Conservation (phyloP, 1,284 basidiomycete genomes). For the Chalciporus sp. region DNA sequence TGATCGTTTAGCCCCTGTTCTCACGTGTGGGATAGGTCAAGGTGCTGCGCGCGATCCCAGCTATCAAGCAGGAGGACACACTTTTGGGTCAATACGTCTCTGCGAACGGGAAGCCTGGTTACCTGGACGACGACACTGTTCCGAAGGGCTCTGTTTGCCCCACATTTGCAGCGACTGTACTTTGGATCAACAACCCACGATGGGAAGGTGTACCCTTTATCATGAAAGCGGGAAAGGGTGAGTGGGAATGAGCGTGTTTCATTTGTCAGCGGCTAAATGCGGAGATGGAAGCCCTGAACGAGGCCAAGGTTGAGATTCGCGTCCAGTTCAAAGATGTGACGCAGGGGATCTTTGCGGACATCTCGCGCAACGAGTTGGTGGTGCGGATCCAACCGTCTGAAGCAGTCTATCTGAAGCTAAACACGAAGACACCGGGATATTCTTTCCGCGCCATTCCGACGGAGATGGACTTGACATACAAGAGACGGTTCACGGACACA, state of each 20-base stretch:
- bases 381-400: constrained; percentile 95
- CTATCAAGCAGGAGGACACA: constrained; percentile 76
- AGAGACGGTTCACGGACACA: constrained; percentile 85
- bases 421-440: constrained; percentile 90
- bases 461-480: constrained; percentile 97
- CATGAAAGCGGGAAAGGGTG: constrained; percentile 95
- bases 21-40: constrained; percentile 70
- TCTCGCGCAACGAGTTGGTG: constrained; percentile 93
- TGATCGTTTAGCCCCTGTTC: constrained; percentile 16
- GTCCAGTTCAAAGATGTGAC: constrained; percentile 97
- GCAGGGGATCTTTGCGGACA: constrained; percentile 93
- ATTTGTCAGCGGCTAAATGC: constrained; percentile 9
- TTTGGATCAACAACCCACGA: constrained; percentile 91
- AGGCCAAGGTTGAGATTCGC: constrained; percentile 95
- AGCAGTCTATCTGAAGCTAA: constrained; percentile 94
- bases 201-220: constrained; percentile 99
- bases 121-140: constrained; percentile 93
- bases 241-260: constrained; percentile 20
- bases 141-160: constrained; percentile 91
- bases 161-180: constrained; percentile 86
- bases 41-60: constrained; percentile 86
- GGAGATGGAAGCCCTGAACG: constrained; percentile 75
- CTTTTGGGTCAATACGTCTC: constrained; percentile 92
- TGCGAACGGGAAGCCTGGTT: constrained; percentile 92
- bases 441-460: constrained; percentile 87